Conservation (phyloP, 2,329 filamentous ascomycete genomes). For the Lecanosticta acicola region DNA sequence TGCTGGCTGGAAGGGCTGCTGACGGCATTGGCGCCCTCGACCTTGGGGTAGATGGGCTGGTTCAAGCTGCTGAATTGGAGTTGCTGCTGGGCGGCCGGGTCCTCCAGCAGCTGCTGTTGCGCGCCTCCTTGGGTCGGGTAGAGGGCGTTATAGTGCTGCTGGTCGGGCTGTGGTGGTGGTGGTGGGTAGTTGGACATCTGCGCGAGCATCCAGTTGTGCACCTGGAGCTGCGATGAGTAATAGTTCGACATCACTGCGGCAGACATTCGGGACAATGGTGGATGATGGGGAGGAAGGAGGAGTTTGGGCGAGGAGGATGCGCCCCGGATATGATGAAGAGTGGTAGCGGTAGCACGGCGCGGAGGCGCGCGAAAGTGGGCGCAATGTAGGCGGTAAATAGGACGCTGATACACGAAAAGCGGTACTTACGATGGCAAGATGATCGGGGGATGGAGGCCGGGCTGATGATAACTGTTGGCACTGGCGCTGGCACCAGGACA, state of each 20-base stretch:
- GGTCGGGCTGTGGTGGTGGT: conserved; percentile 31
- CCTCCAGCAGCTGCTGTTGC: conserved; percentile 30
- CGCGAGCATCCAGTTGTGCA: conserved; percentile 32
- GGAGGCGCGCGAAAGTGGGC: conserved; percentile 22
- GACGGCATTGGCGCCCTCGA: conserved; percentile 25
- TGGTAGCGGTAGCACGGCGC: conserved; percentile 18
- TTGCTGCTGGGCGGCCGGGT: conserved; percentile 31
- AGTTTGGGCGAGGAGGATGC: neutral
- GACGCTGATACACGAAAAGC: conserved; percentile 15
- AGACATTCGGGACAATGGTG: conserved; percentile 27
- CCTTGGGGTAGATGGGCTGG: conserved; percentile 33
- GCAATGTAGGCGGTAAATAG: conserved; percentile 23
- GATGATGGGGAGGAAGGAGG: conserved; percentile 9
- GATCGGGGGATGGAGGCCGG: conserved; percentile 17
- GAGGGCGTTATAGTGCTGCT: conserved; percentile 32
- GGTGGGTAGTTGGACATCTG: conserved; percentile 33
- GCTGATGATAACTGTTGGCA: conserved; percentile 18
- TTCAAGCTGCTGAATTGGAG: conserved; percentile 32
- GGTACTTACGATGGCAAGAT: conserved; percentile 22
- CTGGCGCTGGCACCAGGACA: conserved; percentile 20
- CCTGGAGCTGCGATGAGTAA: conserved; percentile 31
- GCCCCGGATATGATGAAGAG: neutral
- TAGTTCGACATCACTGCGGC: conserved; percentile 31
- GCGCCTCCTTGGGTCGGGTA: conserved; percentile 29
- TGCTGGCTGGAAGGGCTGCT: conserved; percentile 26